Percentiles rank a stretch among this genome's conserved stretches.
phyloP scores from a whole-genome alignment of 139 green algal species.

The Volvox reticuliferus region DNA sequence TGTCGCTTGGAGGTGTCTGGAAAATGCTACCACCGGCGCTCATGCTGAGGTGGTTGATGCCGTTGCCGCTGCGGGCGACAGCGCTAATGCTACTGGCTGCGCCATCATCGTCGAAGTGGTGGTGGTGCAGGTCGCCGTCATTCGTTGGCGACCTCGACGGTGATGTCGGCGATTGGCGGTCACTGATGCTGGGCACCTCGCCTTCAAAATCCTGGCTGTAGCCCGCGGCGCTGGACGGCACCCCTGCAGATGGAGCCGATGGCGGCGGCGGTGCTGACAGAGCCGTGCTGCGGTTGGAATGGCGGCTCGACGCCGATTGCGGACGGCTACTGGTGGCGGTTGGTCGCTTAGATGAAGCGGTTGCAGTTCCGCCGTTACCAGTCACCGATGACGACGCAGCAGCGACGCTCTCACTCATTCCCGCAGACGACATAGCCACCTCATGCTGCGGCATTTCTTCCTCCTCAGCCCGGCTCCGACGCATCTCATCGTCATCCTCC shows the following conservation, averaged over 20 bases:
- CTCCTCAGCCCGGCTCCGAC: background rate
- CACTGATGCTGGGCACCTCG: background rate
- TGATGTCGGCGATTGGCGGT: background rate
- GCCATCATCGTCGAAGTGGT: background rate
- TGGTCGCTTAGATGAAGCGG: background rate
- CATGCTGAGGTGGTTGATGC: background rate
- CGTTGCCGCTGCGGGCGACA: background rate
- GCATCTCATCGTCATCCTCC: background rate
- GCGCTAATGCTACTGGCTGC: background rate
- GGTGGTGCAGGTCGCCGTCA: background rate
- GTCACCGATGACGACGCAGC: background rate
- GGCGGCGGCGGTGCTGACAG: too few relatives aligned
- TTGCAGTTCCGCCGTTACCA: too few relatives aligned
- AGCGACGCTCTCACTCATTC: background rate
- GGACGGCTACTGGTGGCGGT: background rate
- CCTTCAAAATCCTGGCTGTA: conserved; percentile 20
- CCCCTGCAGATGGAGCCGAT: background rate
- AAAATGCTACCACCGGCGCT: conserved; percentile 35
- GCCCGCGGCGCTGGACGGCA: background rate
- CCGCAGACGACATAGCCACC: background rate
- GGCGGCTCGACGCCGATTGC: background rate
- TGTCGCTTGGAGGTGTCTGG: background rate
- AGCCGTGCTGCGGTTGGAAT: background rate
- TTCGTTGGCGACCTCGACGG: background rate
- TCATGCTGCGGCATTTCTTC: background rate